Base-by-base conservation (phyloP, 345 rosid genomes). In the Salix exigua region DNA sequence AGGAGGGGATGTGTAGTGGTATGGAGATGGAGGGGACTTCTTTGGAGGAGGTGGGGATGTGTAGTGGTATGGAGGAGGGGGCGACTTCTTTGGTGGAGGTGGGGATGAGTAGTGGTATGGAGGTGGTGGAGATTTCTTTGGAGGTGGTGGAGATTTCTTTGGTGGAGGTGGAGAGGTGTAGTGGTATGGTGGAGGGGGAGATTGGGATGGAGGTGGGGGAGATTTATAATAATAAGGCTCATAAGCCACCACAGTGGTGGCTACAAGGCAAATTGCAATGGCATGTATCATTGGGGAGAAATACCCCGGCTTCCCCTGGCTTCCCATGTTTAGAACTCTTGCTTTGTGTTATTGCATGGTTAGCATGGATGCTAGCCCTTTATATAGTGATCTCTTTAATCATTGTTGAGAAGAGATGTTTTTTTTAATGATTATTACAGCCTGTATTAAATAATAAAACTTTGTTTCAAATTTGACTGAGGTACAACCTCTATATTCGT, bases 211-310 rank as follows among this genome's bases (percentile, higher is more conserved):
- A 4, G 77, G 72, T 0, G 77, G 72, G 7, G 64, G 65, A 0
- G 71, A 66, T 0, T 51, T 75, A 35, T 1, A 70, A 48, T 18
- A 21, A 23, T 76, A 85, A 79, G 83, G 84, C 74, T 86, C 74
- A 11, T 72, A 26, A 17, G 78, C 79, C 0, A 73, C 79, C 1
- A 30, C 77, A 53, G 19, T 21, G 4, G 83, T 74, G 64, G 84
- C 86, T 5, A 76, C 5, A 72, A 88, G 77, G 78, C 77, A 84
- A 66, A 86, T 63, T 33, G 81, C 78, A 21, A 84, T 18, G 2
- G 75, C 87, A 23, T 23, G 71, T 73, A 83, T 25, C 61, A 85
- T 61, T 16, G 69, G 73, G 72, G 78, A 79, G 79, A 81, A 80
- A 55, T 61, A 78, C 73, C 82, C 80, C 73, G 67, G 73, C 68